phyloP scores from a whole-genome alignment of 1,284 basidiomycete species.

The Ustilago xerochloae region DNA sequence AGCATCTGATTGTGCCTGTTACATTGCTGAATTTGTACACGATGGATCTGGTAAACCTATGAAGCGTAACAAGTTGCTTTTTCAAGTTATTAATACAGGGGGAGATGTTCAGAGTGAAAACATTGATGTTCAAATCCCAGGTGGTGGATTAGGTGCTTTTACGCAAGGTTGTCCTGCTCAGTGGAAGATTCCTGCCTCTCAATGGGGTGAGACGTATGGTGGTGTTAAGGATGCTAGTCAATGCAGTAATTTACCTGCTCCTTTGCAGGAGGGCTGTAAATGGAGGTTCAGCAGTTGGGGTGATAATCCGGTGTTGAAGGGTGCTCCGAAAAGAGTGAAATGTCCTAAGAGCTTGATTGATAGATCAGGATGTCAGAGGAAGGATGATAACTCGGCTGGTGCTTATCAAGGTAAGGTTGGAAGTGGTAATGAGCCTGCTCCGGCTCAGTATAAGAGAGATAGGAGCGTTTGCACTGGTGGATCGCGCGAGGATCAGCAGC shows the following conservation, averaged over 20 bases:
- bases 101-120: slow-evolving; percentile 30
- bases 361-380: slow-evolving; percentile 45
- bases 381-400: slow-evolving; percentile 30
- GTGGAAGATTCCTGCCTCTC: slow-evolving; percentile 7
- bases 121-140: slow-evolving; percentile 46
- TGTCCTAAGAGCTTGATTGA: slow-evolving; percentile 44
- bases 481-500: no score
- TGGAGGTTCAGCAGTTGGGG: slow-evolving; percentile 38
- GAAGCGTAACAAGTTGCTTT: slow-evolving; percentile 37
- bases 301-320: slow-evolving; percentile 28
- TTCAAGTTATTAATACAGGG: slow-evolving; percentile 43
- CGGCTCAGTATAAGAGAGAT: slow-evolving; percentile 31
- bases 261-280: slow-evolving; percentile 33
- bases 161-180: slow-evolving; percentile 30
- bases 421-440: slow-evolving; percentile 2
- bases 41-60: slow-evolving; percentile 26
- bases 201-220: slow-evolving; percentile 31
- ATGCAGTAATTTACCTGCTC: slow-evolving; percentile 21
- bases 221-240: slow-evolving; percentile 7
- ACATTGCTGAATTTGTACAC: slow-evolving; percentile 24
- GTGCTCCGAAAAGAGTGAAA: slow-evolving; percentile 25
- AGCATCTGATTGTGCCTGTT: slow-evolving; percentile 37
- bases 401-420: slow-evolving; percentile 25
- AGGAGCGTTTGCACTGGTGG: slow-evolving; percentile 35
- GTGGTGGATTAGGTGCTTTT: slow-evolving; percentile 44